Percentiles rank a stretch among this genome's conserved stretches.
These are phyloP conservation scores for Candida insectorum DNA, from an alignment of 805 yeast genomes.

Conservation along the genomic window DNA sequence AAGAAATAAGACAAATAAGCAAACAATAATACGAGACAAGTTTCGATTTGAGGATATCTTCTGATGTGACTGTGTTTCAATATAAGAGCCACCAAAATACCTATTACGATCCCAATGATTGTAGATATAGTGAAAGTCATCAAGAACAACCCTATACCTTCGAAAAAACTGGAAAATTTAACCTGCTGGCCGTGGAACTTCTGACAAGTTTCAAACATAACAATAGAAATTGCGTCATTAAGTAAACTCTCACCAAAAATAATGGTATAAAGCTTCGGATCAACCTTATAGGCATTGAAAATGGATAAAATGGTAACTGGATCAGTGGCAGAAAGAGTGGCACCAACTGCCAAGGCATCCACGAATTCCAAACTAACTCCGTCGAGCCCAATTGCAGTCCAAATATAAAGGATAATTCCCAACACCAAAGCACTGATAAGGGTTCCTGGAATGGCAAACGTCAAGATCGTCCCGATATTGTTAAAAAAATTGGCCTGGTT, in stretches of 20 bases:
- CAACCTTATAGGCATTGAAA: constrained; percentile 96
- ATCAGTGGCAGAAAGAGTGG: constrained; percentile 96
- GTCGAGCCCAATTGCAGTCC: constrained; percentile 92
- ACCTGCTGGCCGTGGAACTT: constrained; percentile 85
- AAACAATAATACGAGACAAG: constrained; percentile 83
- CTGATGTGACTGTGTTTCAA: constrained; percentile 90
- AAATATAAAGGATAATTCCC: constrained; percentile 81
- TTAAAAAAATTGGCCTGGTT: constrained; percentile 94
- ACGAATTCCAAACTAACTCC: constrained; percentile 86
- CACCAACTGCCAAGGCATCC: constrained; percentile 97
- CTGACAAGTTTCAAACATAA: constrained; percentile 98
- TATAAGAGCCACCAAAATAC: constrained; percentile 83
- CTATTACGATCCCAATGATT: constrained; percentile 83
- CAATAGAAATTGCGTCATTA: constrained; percentile 97
- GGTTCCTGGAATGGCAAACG: constrained; percentile 97
- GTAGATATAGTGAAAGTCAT: constrained; percentile 92
- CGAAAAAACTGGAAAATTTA: constrained; percentile 72
- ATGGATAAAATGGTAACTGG: constrained; percentile 96
- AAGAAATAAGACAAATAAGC: constrained; percentile 97
- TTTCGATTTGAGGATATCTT: constrained; percentile 95
- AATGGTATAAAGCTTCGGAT: constrained; percentile 94
- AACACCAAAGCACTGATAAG: constrained; percentile 86
- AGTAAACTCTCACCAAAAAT: constrained; percentile 94
- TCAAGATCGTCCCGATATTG: constrained; percentile 84
- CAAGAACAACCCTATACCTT: constrained; percentile 89